Evolutionary conservation across 169 alveolate species (phyloP), one percentile per base, ranked within the genome.

Genomic region (Cryptosporidium xiaoi): DNA sequence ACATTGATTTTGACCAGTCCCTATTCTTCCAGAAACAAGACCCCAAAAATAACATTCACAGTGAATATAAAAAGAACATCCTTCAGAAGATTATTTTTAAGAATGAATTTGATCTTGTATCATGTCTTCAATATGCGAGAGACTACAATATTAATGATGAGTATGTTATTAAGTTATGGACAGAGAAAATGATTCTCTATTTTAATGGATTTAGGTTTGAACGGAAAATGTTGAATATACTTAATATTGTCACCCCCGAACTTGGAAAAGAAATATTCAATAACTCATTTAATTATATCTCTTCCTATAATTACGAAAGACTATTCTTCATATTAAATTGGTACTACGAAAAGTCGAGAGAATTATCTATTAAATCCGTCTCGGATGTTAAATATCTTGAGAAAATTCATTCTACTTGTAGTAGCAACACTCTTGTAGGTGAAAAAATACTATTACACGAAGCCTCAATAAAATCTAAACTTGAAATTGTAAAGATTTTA

Each of bases 1-100:
- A 31, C 40, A 60, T 77, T 44, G 51, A 60, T 18, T 77, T 77
- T 36, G 87, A 77, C 46, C 87, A 77, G 24, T 77, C 87, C 16
- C 87, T 77, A 8, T 77, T 77, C 56, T 77, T 77, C 29, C 87
- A 77, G 36, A 77, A 77, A 36, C 87, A 77, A 77, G 87, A 77
- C 29, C 51, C 71, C 16, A 53, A 69, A 51, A 77, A 60, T 27
- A 77, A 15, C 36, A 24, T 34, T n/a, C 44, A 55, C 18, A 46
- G 15, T 12, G 71, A 27, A 20, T 77, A 77, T 13, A 56, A 46
- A 66, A 77, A 77, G 46, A 77, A 71, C 27, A 77, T 77, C 34
- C 44, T 77, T 40, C 69, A 27, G 15, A 44, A 60, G 10, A 33
- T 77, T 4, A 77, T 77, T 46, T 48, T 31, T 15, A 77, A 62